Evolutionary conservation across 176 grass and related monocot species (phyloP).

Genomic region (Zea luxurians): DNA sequence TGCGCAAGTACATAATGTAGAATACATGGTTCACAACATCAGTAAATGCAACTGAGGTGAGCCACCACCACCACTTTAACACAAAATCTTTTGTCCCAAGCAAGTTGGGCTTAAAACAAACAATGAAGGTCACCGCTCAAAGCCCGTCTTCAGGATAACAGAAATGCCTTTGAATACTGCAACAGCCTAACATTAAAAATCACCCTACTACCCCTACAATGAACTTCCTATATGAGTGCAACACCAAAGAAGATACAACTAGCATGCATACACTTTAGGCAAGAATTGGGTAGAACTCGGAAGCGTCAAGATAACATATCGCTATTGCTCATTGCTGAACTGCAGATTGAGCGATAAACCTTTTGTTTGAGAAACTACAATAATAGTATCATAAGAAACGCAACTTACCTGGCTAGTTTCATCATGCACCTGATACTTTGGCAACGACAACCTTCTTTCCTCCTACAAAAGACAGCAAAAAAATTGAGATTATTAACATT

Average conservation of each 20-base stretch:
- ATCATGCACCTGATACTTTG: slow-evolving; percentile 97
- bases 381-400: slow-evolving; percentile 46
- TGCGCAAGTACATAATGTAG: slow-evolving; percentile 6
- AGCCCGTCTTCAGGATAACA: not conserved
- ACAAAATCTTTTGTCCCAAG: not conserved
- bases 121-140: not conserved
- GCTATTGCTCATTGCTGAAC: not conserved
- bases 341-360: not conserved
- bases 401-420: slow-evolving; percentile 99
- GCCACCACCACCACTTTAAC: not conserved
- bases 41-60: not conserved
- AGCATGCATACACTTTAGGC: not conserved
- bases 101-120: not conserved
- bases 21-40: not conserved
- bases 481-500: slow-evolving; percentile 23
- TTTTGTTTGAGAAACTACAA: slow-evolving; percentile 21
- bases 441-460: slow-evolving; percentile 83
- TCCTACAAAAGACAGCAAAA: slow-evolving; percentile 62
- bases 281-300: not conserved
- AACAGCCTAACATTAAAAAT: not conserved
- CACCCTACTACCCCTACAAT: not conserved
- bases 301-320: not conserved
- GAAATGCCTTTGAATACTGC: not conserved
- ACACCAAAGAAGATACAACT: slow-evolving; percentile 1
- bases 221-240: not conserved